Base-by-base conservation (phyloP, 2,329 filamentous ascomycete genomes). In the Macrophomina phaseolina region DNA sequence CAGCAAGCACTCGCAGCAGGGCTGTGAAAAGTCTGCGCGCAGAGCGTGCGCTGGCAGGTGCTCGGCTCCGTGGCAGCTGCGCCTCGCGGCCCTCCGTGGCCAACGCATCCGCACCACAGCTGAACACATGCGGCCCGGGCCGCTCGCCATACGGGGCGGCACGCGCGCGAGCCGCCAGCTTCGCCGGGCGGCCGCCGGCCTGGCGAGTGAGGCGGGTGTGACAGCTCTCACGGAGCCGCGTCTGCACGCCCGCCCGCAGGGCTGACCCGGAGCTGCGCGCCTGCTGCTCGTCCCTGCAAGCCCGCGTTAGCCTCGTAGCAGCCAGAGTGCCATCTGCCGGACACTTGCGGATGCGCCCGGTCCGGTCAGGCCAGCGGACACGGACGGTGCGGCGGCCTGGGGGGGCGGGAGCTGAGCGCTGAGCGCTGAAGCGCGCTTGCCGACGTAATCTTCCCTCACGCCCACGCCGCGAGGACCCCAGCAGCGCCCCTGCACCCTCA, bases 71-170 rank as follows among this genome's bases (percentile, higher is more conserved):
- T 61, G 56, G 56, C 56, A 61, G 40, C 55, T 55, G 52, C 52
- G 52, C 52, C 38, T 58, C 38, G 55, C 40, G 30, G 53, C 23
- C 49, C 51, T 16, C 32, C 51, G 58, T 36, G 55, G 38, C 40
- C 56, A 61, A 58, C 55, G 55, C 55, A 58, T 58, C 55, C 42
- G 23, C 9, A 40, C 23, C 12, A 32, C 5, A 30, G 46, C 46
- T 49, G 46, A 34, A 49, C 58, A 49, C 58, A 48, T 23, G 58
- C 58, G 58, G 58, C 58, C 58, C 58, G 58, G 45, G 42, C 58
- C 58, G 58, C 58, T 48, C 42, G 58, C 58, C 58, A 55, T 61
- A 61, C 58, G 58, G 58, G 58, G 58, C 58, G 58, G 58, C 45
- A 18, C 58, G 58, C 58, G 45, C 58, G 58, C 58, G 58, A n/a